Evolutionary conservation across 2,329 filamentous ascomycete genomes (phyloP).

Genomic region (Aaosphaeria arxii): DNA sequence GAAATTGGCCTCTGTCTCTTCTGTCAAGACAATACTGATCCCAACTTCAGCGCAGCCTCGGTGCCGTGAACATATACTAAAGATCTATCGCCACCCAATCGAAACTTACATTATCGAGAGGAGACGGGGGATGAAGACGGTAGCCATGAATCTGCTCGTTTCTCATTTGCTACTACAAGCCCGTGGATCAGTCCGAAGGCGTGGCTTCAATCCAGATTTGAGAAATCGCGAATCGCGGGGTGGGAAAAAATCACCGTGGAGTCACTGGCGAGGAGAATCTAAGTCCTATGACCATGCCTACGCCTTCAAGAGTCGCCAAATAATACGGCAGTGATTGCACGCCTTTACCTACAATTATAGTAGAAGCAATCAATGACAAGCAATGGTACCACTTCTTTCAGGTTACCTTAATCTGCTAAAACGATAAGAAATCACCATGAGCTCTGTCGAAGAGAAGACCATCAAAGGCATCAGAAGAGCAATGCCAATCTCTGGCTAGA

Average conservation of each 20-base stretch:
- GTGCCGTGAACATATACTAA: too few relatives aligned
- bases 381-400: too few relatives aligned
- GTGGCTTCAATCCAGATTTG: too few relatives aligned
- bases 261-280: too few relatives aligned
- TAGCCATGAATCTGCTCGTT: too few relatives aligned
- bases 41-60: background rate
- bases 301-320: constrained; percentile 68
- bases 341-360: constrained; percentile 80
- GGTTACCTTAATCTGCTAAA: background rate
- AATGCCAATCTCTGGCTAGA: constrained; percentile 36
- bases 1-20: constrained; percentile 27
- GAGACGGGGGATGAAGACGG: too few relatives aligned
- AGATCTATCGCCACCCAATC: too few relatives aligned
- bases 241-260: too few relatives aligned
- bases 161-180: too few relatives aligned
- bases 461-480: constrained; percentile 47
- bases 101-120: too few relatives aligned
- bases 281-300: constrained; percentile 54
- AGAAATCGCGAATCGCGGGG: too few relatives aligned
- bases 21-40: background rate
- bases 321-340: constrained; percentile 68
- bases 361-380: constrained; percentile 75
- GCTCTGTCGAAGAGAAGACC: constrained; percentile 39
- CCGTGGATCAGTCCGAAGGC: too few relatives aligned
- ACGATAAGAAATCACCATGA: background rate